Conservation (phyloP, 2,329 filamentous ascomycete species). For the Coniochaeta ligniaria region DNA sequence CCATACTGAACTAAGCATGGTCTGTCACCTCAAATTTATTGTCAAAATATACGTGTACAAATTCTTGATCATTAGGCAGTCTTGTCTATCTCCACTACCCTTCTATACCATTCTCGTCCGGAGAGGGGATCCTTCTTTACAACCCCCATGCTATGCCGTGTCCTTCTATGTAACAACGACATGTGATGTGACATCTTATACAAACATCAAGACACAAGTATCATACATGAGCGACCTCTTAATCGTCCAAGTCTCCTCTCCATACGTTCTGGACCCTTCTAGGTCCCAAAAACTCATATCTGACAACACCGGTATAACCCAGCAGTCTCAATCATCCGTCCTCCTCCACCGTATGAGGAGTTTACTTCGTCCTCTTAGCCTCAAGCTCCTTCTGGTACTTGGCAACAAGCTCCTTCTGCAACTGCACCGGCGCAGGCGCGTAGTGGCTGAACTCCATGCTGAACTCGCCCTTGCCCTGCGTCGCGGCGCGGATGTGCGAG, state of each 20-base stretch:
- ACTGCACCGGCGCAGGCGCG: slow-evolving; percentile 72
- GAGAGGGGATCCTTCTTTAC: neutral
- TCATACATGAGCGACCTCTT: neutral
- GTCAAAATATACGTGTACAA: neutral
- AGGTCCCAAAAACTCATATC: neutral
- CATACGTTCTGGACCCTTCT: neutral
- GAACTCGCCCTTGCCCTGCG: slow-evolving; percentile 97
- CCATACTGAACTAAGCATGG: no score
- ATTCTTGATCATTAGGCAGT: neutral
- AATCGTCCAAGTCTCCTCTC: neutral
- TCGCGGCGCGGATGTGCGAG: slow-evolving; percentile 82
- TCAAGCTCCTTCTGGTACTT: slow-evolving; percentile 54
- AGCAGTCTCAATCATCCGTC: neutral
- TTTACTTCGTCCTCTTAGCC: slow-evolving; percentile 47
- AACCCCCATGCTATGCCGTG: neutral
- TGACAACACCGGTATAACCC: neutral
- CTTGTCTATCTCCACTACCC: neutral
- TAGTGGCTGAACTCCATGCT: slow-evolving; percentile 99
- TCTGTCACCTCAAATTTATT: no score
- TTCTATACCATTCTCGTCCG: neutral
- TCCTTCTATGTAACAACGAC: neutral
- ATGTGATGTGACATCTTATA: neutral
- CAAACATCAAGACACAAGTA: neutral
- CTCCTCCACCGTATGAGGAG: neutral
- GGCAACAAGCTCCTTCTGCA: slow-evolving; percentile 63